These are phyloP conservation scores for Beauveria varroae DNA, from an alignment of 2,329 filamentous ascomycete genomes.

Conservation along the genomic window DNA sequence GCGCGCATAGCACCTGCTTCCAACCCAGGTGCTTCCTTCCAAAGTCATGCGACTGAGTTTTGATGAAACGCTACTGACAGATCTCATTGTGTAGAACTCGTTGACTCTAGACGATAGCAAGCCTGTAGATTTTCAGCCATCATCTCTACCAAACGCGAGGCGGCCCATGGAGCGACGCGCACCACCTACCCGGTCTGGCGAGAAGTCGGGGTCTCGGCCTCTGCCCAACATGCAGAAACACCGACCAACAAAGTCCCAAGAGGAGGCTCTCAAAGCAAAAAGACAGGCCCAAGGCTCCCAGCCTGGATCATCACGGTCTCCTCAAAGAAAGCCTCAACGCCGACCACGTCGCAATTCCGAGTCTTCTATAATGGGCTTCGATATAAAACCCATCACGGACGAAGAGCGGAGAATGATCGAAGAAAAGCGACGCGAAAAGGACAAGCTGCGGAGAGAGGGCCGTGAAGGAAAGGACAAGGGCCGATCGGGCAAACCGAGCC, in stretches of 20 bases:
- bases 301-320: conserved; percentile 24
- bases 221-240: conserved; percentile 30
- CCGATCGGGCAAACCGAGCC: conserved; percentile 38
- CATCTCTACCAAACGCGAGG: conserved; percentile 7
- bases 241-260: conserved; percentile 58
- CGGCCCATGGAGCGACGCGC: conserved; percentile 9
- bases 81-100: conserved; percentile 47
- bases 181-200: conserved; percentile 10
- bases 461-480: conserved; percentile 40
- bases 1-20: neutral
- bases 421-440: conserved; percentile 13
- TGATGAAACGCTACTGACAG: conserved; percentile 1
- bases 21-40: neutral
- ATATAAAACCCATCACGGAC: conserved; percentile 51
- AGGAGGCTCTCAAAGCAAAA: conserved; percentile 50
- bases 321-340: conserved; percentile 34
- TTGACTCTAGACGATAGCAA: conserved; percentile 58
- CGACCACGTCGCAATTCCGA: conserved; percentile 71
- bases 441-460: conserved; percentile 30
- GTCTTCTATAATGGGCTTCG: conserved; percentile 58
- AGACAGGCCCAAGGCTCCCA: conserved; percentile 19
- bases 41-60: neutral
- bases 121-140: conserved; percentile 18
- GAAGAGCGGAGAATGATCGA: conserved; percentile 36
- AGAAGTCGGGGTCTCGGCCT: conserved; percentile 9